Evolutionary conservation across 345 rosid species (phyloP).

Genomic region (Leavenworthia alabamica): DNA sequence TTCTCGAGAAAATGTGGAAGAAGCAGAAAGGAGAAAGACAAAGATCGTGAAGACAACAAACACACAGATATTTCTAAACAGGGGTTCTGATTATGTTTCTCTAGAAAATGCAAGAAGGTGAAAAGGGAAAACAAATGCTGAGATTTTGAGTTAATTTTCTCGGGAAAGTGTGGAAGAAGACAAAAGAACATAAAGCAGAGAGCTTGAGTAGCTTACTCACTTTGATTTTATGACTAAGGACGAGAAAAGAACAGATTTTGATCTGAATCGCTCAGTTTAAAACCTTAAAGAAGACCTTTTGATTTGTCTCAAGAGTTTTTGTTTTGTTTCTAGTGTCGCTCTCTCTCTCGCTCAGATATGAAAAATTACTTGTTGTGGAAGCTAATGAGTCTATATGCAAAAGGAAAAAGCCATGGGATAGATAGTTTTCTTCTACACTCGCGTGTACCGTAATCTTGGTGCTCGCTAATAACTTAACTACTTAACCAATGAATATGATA

Average conservation of each 20-base stretch:
- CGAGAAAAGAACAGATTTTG: neutral
- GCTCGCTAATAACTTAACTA: neutral
- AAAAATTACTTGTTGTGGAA: conserved; percentile 12
- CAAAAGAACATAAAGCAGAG: neutral
- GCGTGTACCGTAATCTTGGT: neutral
- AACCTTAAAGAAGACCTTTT: neutral
- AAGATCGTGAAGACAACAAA: neutral
- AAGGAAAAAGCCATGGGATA: neutral
- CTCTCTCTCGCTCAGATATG: too few species aligned
- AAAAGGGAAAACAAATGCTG: neutral
- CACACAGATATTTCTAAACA: neutral
- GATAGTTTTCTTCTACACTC: neutral
- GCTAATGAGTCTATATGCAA: neutral
- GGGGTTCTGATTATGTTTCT: neutral
- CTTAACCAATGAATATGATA: neutral
- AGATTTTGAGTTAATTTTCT: neutral
- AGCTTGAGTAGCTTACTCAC: conserved; percentile 14
- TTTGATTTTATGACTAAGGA: neutral
- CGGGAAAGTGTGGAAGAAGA: neutral
- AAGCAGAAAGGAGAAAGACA: neutral
- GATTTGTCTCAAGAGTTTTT: neutral
- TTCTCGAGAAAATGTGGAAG: conserved; percentile 1
- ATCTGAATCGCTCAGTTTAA: neutral
- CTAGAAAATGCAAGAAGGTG: neutral
- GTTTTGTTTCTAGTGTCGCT: too few species aligned